These are phyloP conservation scores for Fusarium veterinarium DNA, from an alignment of 2,329 filamentous ascomycete genomes.

Conservation along the genomic window DNA sequence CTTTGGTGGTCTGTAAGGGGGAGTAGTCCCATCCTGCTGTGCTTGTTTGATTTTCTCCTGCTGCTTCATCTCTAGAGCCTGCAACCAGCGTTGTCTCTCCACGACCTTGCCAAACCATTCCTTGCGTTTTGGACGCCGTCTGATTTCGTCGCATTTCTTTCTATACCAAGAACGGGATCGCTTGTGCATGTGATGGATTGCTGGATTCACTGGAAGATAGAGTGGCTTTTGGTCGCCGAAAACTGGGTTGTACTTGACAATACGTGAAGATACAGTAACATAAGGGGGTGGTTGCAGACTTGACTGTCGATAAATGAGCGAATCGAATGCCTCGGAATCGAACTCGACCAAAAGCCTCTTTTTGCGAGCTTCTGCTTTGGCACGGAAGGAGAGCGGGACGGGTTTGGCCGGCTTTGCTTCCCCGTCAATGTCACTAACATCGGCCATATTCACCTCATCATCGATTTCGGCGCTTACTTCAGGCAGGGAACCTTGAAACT, in stretches of 20 bases:
- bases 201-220: constrained; percentile 63
- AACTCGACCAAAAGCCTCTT: constrained; percentile 25
- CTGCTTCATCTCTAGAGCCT: constrained; percentile 32
- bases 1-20: constrained; percentile 43
- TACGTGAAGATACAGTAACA: constrained; percentile 21
- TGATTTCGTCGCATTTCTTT: constrained; percentile 63
- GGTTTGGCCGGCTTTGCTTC: neutral
- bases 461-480: constrained; percentile 1
- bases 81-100: constrained; percentile 52
- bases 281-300: constrained; percentile 40
- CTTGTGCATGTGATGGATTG: constrained; percentile 58
- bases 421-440: constrained; percentile 17
- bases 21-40: constrained; percentile 9
- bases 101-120: constrained; percentile 60
- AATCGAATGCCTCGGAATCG: constrained; percentile 50
- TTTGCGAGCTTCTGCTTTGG: constrained; percentile 18
- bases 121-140: constrained; percentile 61
- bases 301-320: constrained; percentile 54
- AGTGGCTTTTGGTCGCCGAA: constrained; percentile 46
- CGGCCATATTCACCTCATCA: constrained; percentile 21
- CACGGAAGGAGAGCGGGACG: constrained; percentile 1
- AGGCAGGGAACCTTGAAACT: neutral
- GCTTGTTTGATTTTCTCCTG: constrained; percentile 26
- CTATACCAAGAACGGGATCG: constrained; percentile 59
- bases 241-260: constrained; percentile 3